Evolutionary conservation across 2,329 filamentous ascomycete genomes (phyloP).

Genomic region (Tolypocladium ovalisporum): DNA sequence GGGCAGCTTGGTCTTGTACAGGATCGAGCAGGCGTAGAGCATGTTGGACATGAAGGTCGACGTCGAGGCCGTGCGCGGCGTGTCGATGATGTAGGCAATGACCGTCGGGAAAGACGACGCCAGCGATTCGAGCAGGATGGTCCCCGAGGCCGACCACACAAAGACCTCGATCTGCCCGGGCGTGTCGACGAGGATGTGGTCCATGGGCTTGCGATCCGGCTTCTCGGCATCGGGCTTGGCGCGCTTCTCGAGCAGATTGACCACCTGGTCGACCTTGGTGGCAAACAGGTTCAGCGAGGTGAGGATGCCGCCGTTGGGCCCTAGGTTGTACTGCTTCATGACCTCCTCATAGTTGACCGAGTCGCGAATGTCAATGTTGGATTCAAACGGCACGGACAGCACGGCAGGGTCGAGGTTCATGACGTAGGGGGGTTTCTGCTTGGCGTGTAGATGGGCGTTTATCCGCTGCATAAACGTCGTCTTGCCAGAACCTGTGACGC

Average conservation of each 20-base stretch:
- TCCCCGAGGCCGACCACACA: conserved; percentile 93
- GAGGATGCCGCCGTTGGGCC: conserved; percentile 92
- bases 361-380: conserved; percentile 98
- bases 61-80: conserved; percentile 82
- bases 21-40: conserved; percentile 96
- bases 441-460: conserved; percentile 78
- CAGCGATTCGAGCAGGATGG: conserved; percentile 84
- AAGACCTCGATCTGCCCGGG: conserved; percentile 98
- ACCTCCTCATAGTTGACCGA: conserved; percentile 99
- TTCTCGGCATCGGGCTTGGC: conserved; percentile 52
- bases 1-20: conserved; percentile 96
- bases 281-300: conserved; percentile 94
- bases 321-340: conserved; percentile 98
- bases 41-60: conserved; percentile 99
- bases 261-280: conserved; percentile 95
- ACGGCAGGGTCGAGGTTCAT: conserved; percentile 97
- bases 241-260: conserved; percentile 81
- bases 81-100: conserved; percentile 96
- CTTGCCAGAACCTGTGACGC: conserved; percentile 68
- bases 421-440: conserved; percentile 79
- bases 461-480: conserved; percentile 99
- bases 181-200: conserved; percentile 87
- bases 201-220: conserved; percentile 52
- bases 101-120: conserved; percentile 94
- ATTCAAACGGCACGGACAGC: conserved; percentile 83